Base-by-base conservation (phyloP, 2,329 filamentous ascomycete genomes). In the Diaporthe australafricana region DNA sequence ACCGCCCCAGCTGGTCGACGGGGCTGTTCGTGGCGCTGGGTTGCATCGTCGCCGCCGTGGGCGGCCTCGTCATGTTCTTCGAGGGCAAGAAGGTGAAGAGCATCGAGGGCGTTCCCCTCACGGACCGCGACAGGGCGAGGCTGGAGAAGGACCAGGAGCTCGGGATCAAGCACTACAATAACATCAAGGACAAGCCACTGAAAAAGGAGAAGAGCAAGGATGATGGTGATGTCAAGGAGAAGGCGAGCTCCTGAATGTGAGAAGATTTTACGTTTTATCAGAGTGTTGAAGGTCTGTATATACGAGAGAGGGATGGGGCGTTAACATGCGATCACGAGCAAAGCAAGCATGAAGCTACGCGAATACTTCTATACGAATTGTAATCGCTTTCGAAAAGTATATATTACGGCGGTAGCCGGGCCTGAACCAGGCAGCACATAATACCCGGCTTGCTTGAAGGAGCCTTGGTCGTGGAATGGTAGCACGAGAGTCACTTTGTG, bases 1-100 rank as follows among this genome's bases (percentile, higher is more conserved):
- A 92, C 27, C 86, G 94, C n/a, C 94, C 94, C 0, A 88, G 89
- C 27, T 97, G 94, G 94, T 88, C 91, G 14, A 95, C 93, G 0
- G 94, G 94, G 1, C 81, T 95, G 0, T 94, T 96, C 78, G 92
- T 97, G 22, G 92, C 89, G 2, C 79, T 96, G 7, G 94, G 90
- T 3, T 95, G 91, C 77, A 85, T 91, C 25, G 90, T 92, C 6
- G 92, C 92, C 9, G 92, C 87, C 20, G 78, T 89, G 27, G 94
- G 90, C 20, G 94, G 94, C 3, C 82, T 92, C 42, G 87, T 94
- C 79, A 91, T 91, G 81, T 94, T 91, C 74, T 76, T 89, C 27
- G 93, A 96, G 79, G 93, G 92, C 9, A 93, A 91, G 79, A 87
- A 86, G 62, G 89, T 94, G 38, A 95, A 94, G 83, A 83, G 85